Evolutionary conservation across 164 flowering plant genomes (phyloP).

Genomic region (Liriodendron chinense): DNA sequence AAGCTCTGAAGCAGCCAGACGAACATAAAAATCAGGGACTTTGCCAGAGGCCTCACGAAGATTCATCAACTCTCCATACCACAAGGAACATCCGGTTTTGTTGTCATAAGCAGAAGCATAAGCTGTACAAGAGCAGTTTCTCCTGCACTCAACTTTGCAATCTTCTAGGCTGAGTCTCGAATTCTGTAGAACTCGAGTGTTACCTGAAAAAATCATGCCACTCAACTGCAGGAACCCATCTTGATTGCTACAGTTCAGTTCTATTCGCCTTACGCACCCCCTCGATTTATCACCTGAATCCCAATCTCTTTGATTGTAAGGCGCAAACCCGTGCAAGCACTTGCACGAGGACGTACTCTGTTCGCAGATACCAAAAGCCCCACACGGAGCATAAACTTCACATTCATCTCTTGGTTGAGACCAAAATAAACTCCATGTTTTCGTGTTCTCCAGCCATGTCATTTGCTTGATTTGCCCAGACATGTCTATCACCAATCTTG

Average conservation of each 20-base stretch:
- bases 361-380: constrained; percentile 19
- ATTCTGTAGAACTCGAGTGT: constrained; percentile 23
- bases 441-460: constrained; percentile 14
- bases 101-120: background rate
- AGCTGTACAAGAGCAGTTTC: background rate
- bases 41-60: background rate
- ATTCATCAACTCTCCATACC: background rate
- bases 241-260: constrained; percentile 6
- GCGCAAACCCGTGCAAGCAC: constrained; percentile 27
- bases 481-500: constrained; percentile 7
- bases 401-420: constrained; percentile 19
- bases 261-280: constrained; percentile 19
- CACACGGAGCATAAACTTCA: constrained; percentile 21
- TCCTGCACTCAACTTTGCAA: constrained; percentile 10
- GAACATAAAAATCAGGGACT: constrained; percentile 17
- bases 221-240: background rate
- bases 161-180: constrained; percentile 26
- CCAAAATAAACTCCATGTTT: constrained; percentile 6
- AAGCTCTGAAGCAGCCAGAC: constrained; percentile 15
- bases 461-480: constrained; percentile 3
- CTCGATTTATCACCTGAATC: background rate
- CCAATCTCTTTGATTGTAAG: constrained; percentile 13
- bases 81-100: background rate
- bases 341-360: background rate
- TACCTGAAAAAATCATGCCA: background rate